A percentile compares a stretch with the other conserved stretches of the same genome.
These are phyloP conservation scores for Halophytophthora batemanensis DNA, from an alignment of 352 stramenopile species.

Conservation along the genomic window DNA sequence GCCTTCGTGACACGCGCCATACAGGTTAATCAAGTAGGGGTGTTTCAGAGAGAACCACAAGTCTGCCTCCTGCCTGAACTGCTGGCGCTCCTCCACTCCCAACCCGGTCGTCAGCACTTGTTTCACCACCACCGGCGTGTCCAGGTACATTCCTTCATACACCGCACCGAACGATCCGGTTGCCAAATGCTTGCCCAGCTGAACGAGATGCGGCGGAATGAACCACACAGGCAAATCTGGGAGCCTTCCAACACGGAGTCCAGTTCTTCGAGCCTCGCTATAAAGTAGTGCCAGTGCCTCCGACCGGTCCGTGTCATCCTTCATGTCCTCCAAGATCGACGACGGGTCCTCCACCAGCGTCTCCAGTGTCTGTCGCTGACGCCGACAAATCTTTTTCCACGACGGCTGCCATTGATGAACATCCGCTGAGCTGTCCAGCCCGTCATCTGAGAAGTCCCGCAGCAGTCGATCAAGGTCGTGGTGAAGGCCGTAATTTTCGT, in stretches of 20 bases:
- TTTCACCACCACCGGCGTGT: slow-evolving; percentile 24
- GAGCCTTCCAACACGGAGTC: not conserved
- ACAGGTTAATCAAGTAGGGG: slow-evolving; percentile 24
- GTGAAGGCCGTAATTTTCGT: slow-evolving; percentile 22
- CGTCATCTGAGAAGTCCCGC: not conserved
- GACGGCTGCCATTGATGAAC: slow-evolving; percentile 8
- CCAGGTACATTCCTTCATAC: too few species aligned
- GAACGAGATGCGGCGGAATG: slow-evolving; percentile 19
- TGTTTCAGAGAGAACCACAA: slow-evolving; percentile 25
- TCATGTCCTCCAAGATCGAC: slow-evolving; percentile 5
- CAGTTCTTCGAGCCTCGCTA: slow-evolving; percentile 2
- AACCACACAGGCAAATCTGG: slow-evolving; percentile 13
- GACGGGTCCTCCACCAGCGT: slow-evolving; percentile 6
- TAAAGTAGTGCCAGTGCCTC: slow-evolving; percentile 12
- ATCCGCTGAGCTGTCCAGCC: slow-evolving; percentile 2
- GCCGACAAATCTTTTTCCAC: slow-evolving; percentile 5
- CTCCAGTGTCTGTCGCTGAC: not conserved
- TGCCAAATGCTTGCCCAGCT: slow-evolving; percentile 12
- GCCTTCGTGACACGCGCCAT: slow-evolving; percentile 20
- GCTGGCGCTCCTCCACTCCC: not conserved
- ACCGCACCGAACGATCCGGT: slow-evolving; percentile 20
- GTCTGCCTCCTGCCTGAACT: slow-evolving; percentile 17
- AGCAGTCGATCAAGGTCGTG: slow-evolving; percentile 14
- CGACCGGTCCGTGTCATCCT: slow-evolving; percentile 8
- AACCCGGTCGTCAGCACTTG: slow-evolving; percentile 3